phyloP scores from a whole-genome alignment of 305 asterid genomes.

The Fraxinus baroniana region DNA sequence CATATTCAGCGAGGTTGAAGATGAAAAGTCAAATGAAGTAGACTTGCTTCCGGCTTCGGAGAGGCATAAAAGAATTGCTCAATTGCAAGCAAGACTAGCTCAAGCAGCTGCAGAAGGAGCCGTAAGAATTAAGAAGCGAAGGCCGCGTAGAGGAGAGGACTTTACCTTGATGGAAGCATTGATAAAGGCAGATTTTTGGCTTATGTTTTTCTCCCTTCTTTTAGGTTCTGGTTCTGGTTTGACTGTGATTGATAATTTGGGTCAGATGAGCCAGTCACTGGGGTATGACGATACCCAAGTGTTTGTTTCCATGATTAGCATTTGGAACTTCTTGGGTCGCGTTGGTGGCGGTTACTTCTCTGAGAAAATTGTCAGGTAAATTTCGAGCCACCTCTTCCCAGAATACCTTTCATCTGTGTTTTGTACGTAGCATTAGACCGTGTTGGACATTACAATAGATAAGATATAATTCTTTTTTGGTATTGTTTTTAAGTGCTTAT shows the following conservation, averaged over 20 bases:
- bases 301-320: slow-evolving; percentile 89
- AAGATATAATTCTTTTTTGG: neutral
- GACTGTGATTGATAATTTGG: slow-evolving; percentile 87
- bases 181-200: slow-evolving; percentile 93
- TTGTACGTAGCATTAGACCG: neutral
- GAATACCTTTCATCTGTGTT: neutral
- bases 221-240: slow-evolving; percentile 94
- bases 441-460: neutral
- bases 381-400: neutral
- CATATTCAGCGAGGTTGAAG: slow-evolving; percentile 83
- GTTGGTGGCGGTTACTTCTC: slow-evolving; percentile 91
- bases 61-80: slow-evolving; percentile 79
- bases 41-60: slow-evolving; percentile 65
- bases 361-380: slow-evolving; percentile 75
- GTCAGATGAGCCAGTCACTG: slow-evolving; percentile 83
- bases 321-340: slow-evolving; percentile 88
- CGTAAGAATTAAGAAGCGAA: slow-evolving; percentile 68
- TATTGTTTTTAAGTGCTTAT: neutral
- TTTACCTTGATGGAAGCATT: slow-evolving; percentile 80
- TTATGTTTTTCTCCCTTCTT: slow-evolving; percentile 73
- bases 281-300: slow-evolving; percentile 71
- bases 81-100: slow-evolving; percentile 64
- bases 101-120: slow-evolving; percentile 98
- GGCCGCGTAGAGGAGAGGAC: slow-evolving; percentile 93
- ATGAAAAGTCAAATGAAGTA: slow-evolving; percentile 70